Evolutionary conservation across 2,329 filamentous ascomycete species (phyloP).

Genomic region (Colletotrichum sp.): DNA sequence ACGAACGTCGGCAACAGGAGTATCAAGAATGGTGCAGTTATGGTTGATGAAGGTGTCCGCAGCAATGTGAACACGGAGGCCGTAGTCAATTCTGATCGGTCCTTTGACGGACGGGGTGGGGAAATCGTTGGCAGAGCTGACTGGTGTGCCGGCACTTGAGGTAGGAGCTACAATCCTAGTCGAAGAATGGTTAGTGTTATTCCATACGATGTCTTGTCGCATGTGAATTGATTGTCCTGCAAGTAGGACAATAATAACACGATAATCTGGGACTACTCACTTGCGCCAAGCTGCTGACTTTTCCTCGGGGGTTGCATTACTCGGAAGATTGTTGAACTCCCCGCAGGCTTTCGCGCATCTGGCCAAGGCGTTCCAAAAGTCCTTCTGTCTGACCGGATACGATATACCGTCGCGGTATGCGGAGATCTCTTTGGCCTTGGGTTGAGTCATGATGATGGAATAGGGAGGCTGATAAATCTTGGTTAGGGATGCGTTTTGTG

Average conservation of each 20-base stretch:
- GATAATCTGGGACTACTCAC: neutral
- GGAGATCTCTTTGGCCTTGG: neutral
- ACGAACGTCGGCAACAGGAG: slow-evolving; percentile 36
- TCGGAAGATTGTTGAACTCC: neutral
- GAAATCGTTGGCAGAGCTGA: neutral
- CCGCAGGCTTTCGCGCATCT: neutral
- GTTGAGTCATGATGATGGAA: neutral
- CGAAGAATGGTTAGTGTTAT: neutral
- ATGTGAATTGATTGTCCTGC: neutral
- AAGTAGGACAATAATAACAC: neutral
- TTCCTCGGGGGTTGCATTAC: neutral
- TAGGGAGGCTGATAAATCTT: neutral
- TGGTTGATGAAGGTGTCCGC: slow-evolving; percentile 37
- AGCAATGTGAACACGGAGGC: slow-evolving; percentile 33
- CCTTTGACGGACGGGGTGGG: slow-evolving; percentile 27
- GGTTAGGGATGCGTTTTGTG: neutral
- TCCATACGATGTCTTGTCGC: fast-evolving
- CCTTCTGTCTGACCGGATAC: neutral
- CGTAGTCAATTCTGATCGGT: slow-evolving; percentile 37
- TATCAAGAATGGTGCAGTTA: slow-evolving; percentile 37
- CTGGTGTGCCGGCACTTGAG: neutral
- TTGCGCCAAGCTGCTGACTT: neutral
- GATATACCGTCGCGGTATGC: neutral
- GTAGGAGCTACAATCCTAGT: neutral
- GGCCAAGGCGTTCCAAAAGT: neutral